Percentiles rank a stretch among this genome's conserved stretches.
These are phyloP conservation scores for Anthracocystis panici-leucophaei DNA, from an alignment of 1,284 basidiomycete species.

Conservation along the genomic window DNA sequence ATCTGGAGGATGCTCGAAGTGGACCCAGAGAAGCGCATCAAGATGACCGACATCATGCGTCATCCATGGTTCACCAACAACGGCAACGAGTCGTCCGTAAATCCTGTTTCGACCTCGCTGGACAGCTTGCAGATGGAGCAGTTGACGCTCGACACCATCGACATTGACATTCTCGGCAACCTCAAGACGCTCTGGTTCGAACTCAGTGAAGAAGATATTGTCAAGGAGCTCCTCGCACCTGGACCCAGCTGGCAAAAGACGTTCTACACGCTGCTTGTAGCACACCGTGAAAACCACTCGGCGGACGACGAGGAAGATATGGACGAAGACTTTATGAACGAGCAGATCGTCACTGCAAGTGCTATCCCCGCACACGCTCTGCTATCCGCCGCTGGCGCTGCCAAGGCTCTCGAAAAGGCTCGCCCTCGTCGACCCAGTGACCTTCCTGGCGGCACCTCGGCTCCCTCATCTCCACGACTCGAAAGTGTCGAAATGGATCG, in stretches of 20 bases:
- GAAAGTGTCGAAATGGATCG: conserved; percentile 46
- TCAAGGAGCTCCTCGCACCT: conserved; percentile 52
- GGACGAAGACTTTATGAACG: conserved; percentile 47
- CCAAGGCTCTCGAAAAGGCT: conserved; percentile 39
- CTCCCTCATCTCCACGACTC: conserved; percentile 37
- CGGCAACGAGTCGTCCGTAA: conserved; percentile 69
- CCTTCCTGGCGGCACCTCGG: conserved; percentile 26
- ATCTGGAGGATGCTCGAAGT: conserved; percentile 88
- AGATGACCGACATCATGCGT: conserved; percentile 83
- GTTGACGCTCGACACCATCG: conserved; percentile 73
- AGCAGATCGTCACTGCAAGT: conserved; percentile 40
- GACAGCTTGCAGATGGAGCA: conserved; percentile 70
- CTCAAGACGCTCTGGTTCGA: conserved; percentile 86
- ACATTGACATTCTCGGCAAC: conserved; percentile 89
- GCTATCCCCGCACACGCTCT: conserved; percentile 36
- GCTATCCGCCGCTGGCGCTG: conserved; percentile 24
- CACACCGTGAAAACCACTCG: conserved; percentile 66
- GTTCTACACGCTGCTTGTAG: conserved; percentile 66
- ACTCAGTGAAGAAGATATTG: conserved; percentile 55
- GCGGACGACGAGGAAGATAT: conserved; percentile 66
- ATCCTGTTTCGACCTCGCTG: conserved; percentile 62
- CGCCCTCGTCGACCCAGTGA: conserved; percentile 40
- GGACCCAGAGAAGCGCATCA: conserved; percentile 84
- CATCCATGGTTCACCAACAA: conserved; percentile 89
- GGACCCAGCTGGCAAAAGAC: conserved; percentile 68